Evolutionary conservation across 148 eudicot species (phyloP), one percentile per base, ranked within the genome.

Genomic region (Camellia granthamiana): DNA sequence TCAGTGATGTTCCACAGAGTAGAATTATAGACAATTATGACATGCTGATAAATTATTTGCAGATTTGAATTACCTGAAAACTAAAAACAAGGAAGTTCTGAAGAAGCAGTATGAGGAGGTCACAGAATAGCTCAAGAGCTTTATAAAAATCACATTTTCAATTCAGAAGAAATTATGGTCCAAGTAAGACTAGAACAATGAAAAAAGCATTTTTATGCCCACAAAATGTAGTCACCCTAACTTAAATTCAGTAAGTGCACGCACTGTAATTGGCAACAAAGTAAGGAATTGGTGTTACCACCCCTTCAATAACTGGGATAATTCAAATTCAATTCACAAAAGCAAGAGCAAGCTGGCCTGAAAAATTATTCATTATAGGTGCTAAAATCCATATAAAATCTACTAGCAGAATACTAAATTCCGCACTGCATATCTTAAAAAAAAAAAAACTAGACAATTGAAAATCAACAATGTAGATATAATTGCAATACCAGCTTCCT

Each of bases 1-100:
- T 73, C 76, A 54, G 11, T 5, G n/a, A 56, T 3, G 46, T 21
- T 15, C 19, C 46, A 23, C 16, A 23, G 16, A 41, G 3, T 47
- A 72, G 30, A 21, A 72, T 19, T 72, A 30, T 51, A 49, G 51
- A 51, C 42, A 72, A 16, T 11, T 38, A 14, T 72, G 21, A 30
- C 3, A n/a, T 55, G 76, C 76, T 74, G 63, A 55, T 55, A 74
- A 55, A 74, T 21, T 54, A 55, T 74, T 74, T 55, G 76, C 76
- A 74, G 76, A 42, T 55, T 44, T 12, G 16, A 44, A 74, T 55
- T 42, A 74, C 46, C 55, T 55, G 8, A 6, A 23, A 54, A 74
- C 7, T 54, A 16, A 58, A 30, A 55, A 55, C 46, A 55, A n/a
- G 61, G 42, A 72, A 43, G 52, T 3, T 30, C n/a, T 14, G 1